Base-by-base conservation (phyloP, 441 rosid species). In the Aleurites moluccanus region DNA sequence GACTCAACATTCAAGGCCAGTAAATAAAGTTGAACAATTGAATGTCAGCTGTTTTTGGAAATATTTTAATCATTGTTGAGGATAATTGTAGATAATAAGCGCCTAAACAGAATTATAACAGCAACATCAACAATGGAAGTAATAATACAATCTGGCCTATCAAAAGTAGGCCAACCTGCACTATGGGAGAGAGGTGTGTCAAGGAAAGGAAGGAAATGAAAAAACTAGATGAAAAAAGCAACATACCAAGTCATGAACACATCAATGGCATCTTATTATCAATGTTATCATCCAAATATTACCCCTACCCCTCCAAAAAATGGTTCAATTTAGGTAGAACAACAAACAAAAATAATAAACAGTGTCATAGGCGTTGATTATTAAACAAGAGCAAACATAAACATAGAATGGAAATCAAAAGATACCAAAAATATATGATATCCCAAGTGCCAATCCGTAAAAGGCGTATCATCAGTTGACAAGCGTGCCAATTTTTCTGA, bases 391-490 rank as follows among this genome's bases (percentile, higher is more conserved):
- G 40, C 67, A 47, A 72, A 33, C 47, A 77, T 33, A 66, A 64
- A 30, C 23, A 59, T 9, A 59, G 45, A 21, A 82, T 70, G 35
- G 33, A 59, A 67, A 65, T 73, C 20, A 44, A 52, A 38, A 55
- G 49, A 82, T 89, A 96, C 99, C 98, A 96, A 82, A 84, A 79
- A 88, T 64, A 91, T 90, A 82, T 90, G 98, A 80, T 93, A 96
- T 80, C 99, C 98, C 80, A 88, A 82, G 84, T 93, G 97, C 98
- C 99, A 96, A 82, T 93, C 99, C 35, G 90, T 92, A 83, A 92
- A 86, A 81, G 97, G 88, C 69, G 87, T 75, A 78, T 93, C 94
- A 77, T 88, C 89, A 75, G 86, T 86, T 70, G 97, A 87, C 78
- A 92, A 78, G 77, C 88, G 89, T 69, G 86, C 85, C 75, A 87